These are phyloP conservation scores for Leccinum obscurum DNA, from an alignment of 768 basidiomycete genomes.

Conservation along the genomic window DNA sequence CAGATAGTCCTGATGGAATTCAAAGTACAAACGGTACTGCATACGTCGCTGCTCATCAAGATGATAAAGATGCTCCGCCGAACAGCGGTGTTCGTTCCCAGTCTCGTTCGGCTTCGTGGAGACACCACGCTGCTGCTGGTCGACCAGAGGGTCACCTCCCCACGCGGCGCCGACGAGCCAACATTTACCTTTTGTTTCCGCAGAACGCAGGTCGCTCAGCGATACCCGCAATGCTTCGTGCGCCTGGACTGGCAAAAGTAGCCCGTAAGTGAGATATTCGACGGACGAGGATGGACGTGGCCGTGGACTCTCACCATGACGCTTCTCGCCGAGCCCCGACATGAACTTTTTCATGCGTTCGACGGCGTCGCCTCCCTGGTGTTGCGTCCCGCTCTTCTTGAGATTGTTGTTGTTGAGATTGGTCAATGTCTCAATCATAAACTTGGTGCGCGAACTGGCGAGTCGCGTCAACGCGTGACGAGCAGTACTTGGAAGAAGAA, in stretches of 20 bases:
- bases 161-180: slow-evolving; percentile 98
- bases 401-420: slow-evolving; percentile 92
- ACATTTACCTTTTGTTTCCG: slow-evolving; percentile 93
- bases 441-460: slow-evolving; percentile 83
- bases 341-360: slow-evolving; percentile 91
- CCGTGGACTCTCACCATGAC: slow-evolving; percentile 50
- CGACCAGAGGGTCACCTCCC: slow-evolving; percentile 88
- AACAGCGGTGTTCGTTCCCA: slow-evolving; percentile 78
- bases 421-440: slow-evolving; percentile 92
- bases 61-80: slow-evolving; percentile 89
- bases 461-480: slow-evolving; percentile 1
- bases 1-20: slow-evolving; percentile 77
- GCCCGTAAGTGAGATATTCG: background rate
- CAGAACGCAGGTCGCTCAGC: slow-evolving; percentile 79
- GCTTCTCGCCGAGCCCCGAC: slow-evolving; percentile 69
- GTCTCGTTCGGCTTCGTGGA: slow-evolving; percentile 24
- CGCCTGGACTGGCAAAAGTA: slow-evolving; percentile 58
- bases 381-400: slow-evolving; percentile 62
- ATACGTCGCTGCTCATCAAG: slow-evolving; percentile 92
- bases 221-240: slow-evolving; percentile 88
- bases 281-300: background rate
- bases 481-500: background rate
- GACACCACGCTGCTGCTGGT: slow-evolving; percentile 51
- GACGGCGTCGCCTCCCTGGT: slow-evolving; percentile 73
- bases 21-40: slow-evolving; percentile 22